A percentile compares a stretch with the other conserved stretches of the same genome.
phyloP scores from a whole-genome alignment of 192 early-diverging fungal genomes.

The Dissophora ornata region DNA sequence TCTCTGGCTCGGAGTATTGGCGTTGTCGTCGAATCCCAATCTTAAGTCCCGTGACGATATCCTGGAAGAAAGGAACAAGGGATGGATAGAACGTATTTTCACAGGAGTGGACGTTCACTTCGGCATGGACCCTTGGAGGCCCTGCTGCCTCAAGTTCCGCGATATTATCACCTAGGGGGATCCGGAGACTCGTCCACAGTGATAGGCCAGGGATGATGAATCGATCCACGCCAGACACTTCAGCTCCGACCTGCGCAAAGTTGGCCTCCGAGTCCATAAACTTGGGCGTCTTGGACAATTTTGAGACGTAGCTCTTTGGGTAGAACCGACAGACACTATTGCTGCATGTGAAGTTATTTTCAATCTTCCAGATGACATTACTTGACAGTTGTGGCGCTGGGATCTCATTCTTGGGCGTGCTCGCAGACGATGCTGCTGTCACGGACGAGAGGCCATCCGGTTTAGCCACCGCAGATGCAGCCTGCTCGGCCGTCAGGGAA shows the following conservation, averaged over 20 bases:
- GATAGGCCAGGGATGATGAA: constrained; percentile 66
- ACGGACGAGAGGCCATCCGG: neutral
- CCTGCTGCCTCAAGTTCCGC: constrained; percentile 32
- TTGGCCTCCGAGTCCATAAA: constrained; percentile 45
- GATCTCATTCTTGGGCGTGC: constrained; percentile 17
- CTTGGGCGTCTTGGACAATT: constrained; percentile 47
- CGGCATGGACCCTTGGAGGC: constrained; percentile 63
- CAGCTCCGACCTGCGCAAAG: constrained; percentile 33
- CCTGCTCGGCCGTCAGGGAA: constrained; percentile 57
- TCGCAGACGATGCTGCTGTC: neutral
- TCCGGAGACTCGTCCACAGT: constrained; percentile 58
- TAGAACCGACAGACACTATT: constrained; percentile 63
- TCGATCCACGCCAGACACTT: constrained; percentile 57
- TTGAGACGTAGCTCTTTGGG: constrained; percentile 60
- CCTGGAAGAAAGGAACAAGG: constrained; percentile 74
- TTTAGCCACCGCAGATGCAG: constrained; percentile 12
- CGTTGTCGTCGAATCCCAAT: constrained; percentile 62
- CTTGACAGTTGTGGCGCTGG: constrained; percentile 2
- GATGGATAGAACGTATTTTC: constrained; percentile 79
- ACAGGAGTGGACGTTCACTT: constrained; percentile 74
- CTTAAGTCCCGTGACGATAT: constrained; percentile 73
- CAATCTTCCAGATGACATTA: constrained; percentile 58
- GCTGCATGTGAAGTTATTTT: constrained; percentile 61
- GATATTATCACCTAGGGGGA: constrained; percentile 55
- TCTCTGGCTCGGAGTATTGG: constrained; percentile 22